Evolutionary conservation across 306 rosid species (phyloP).

Genomic region (Vigna radiata): DNA sequence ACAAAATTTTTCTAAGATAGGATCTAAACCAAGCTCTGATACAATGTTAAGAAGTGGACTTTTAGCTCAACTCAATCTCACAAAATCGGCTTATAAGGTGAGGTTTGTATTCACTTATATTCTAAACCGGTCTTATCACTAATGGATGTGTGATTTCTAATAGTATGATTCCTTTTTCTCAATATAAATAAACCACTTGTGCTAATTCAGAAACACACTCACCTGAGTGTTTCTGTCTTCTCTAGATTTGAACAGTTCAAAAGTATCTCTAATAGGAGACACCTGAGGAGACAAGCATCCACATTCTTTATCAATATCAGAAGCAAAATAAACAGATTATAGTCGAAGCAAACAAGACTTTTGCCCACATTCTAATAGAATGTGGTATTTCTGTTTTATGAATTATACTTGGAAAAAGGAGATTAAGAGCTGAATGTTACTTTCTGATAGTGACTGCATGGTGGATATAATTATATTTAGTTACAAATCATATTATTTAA

Average conservation of each 20-base stretch:
- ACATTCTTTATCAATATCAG: background rate
- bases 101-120: too few species aligned
- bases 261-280: background rate
- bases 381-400: conserved; percentile 21
- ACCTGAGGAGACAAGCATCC: background rate
- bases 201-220: too few species aligned
- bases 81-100: too few species aligned
- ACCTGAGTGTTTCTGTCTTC: too few species aligned
- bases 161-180: too few species aligned
- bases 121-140: too few species aligned
- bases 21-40: too few species aligned
- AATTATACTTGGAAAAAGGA: background rate
- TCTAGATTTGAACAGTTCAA: background rate
- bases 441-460: background rate
- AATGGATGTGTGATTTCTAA: too few species aligned
- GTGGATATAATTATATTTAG: background rate
- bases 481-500: background rate
- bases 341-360: background rate
- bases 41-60: too few species aligned
- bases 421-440: background rate
- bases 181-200: too few species aligned
- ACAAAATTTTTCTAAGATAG: too few species aligned
- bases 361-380: background rate
- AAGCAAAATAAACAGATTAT: background rate
- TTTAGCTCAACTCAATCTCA: too few species aligned